A percentile compares a stretch with the other conserved stretches of the same genome.
Evolutionary conservation across 2,329 filamentous ascomycete genomes (phyloP).

Genomic region (Colletotrichum tamarilloi): DNA sequence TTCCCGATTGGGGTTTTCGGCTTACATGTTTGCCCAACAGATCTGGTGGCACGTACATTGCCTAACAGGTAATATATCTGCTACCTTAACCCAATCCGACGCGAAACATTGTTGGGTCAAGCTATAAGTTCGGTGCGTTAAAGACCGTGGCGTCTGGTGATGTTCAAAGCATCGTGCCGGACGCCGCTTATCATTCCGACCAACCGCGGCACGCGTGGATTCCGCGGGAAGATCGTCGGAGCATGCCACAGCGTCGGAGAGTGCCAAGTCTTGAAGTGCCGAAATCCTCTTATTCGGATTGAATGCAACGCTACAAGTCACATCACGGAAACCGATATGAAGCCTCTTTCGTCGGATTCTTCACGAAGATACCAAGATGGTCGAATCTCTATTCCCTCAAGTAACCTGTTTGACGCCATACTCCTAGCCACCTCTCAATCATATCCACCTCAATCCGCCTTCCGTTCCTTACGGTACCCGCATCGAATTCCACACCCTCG

Average conservation of each 20-base stretch:
- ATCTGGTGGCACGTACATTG: neutral
- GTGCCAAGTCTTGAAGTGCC: neutral
- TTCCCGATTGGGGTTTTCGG: neutral
- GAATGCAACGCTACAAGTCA: neutral
- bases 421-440: neutral
- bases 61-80: neutral
- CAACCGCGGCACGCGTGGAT: too few relatives aligned
- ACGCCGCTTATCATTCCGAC: neutral
- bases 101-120: neutral
- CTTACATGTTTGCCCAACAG: neutral
- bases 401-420: neutral
- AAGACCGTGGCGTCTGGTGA: neutral
- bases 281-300: neutral
- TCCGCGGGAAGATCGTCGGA: neutral
- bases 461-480: neutral
- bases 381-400: neutral
- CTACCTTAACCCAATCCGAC: neutral
- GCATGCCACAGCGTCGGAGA: neutral
- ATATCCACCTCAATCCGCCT: neutral
- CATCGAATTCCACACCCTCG: neutral
- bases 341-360: neutral
- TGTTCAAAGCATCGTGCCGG: neutral
- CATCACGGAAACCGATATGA: neutral
- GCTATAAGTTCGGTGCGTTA: neutral
- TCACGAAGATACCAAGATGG: neutral